Base-by-base conservation (phyloP, 1,139 yeast species). In the Blastobotrys arbuscula region DNA sequence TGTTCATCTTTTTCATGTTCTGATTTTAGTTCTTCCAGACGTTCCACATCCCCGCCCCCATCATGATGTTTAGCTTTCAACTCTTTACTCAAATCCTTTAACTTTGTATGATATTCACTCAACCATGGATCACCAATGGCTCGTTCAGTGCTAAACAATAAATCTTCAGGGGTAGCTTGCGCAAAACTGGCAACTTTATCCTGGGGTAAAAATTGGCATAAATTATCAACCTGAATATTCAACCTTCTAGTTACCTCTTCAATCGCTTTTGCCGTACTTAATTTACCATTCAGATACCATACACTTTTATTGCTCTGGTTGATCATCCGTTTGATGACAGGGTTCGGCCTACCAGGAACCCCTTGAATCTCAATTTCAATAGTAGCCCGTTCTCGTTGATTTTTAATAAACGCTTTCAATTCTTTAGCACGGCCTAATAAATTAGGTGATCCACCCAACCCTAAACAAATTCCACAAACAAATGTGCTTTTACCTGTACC, bases 401-500 rank as follows among this genome's bases (percentile, higher is more conserved):
- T 77, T 61, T 86, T 88, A 50, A 94, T 84, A 72, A 85, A 90
- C 24, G 84, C 84, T 36, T 73, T 73, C 2, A 78, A 65, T 48
- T 76, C 77, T 43, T 78, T 81, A 50, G 86, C 86, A 46, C 96
- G 78, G n/a, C 94, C 95, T 54, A 90, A 78, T 41, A 82, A 72
- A 33, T 82, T 87, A 6, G 90, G 78, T 53, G 77, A 79, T 2
- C 97, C 97, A 1, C 84, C 94, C 15, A 94, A 70, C 0, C 97
- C 97, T 37, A 94, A 72, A 64, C 96, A 92, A 1, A 92, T 80
- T 0, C 97, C 97, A 51, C 97, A 88, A 6, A 92, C 96, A 58
- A 92, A 78, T 0, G 98, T 88, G 44, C 94, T 82, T 63, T 94
- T 94, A 6, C 99, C 99, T 0, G 96, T 81, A 36, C 99, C 99